Evolutionary conservation across 345 rosid genomes (phyloP), one percentile per base, ranked within the genome.

Genomic region (Syzygium aqueum): DNA sequence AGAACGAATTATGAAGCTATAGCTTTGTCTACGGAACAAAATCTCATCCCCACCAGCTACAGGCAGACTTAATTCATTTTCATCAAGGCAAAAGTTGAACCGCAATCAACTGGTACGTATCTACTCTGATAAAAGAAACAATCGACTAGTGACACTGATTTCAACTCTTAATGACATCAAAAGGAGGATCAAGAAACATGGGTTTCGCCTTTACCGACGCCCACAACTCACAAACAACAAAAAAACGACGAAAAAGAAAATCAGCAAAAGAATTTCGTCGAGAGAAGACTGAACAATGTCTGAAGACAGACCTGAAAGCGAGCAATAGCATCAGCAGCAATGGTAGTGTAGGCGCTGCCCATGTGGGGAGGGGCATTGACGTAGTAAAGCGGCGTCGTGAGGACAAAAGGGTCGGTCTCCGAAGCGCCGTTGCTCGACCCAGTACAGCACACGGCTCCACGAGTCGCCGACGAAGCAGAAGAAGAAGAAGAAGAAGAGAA

Each of bases 361-460:
- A 97, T 97, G 86, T 96, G 99, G 30, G 99, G 99, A 94, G 99
- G 98, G 89, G 99, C 99, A 93, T 97, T 97, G 8, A 97, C 98
- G 91, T 97, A 97, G 92, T 95, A 97, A 91, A 97, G 98, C 8
- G 98, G 99, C 87, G 99, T 96, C 4, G 99, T 94, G 87, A 97
- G 93, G 88, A 97, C 96, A 90, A 95, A 96, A 63, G 94, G 91
- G 65, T 92, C 92, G 14, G 14, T n/a, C 6, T 88, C 88, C 4
- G 91, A 86, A 21, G 90, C 92, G 13, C 78, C 88, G 56, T 86
- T 89, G 95, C 88, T 87, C 17, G 92, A 85, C 89, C 90, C 86
- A 82, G 90, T 87, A 84, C 95, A 96, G 82, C 92, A 91, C 87
- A 89, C 19, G 2, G 95, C 92, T 88, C 92, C 91, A 61, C 84